Conservation (phyloP, 2,329 filamentous ascomycete species). For the Microdochium nivale region DNA sequence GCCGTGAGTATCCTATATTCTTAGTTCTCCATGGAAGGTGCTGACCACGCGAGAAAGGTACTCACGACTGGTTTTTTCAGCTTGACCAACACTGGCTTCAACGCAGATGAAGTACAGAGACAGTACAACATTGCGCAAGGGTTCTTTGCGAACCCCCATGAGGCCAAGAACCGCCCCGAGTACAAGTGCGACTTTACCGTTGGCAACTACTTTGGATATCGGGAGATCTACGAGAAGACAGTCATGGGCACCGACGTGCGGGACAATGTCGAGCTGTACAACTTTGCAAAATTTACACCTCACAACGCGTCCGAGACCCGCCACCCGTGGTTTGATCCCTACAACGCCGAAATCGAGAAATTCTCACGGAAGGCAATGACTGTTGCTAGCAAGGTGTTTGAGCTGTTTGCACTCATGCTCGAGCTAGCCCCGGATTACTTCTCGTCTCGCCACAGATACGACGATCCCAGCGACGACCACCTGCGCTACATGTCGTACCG, state of each 20-base stretch:
- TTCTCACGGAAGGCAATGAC: conserved; percentile 27
- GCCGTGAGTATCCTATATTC: conserved; percentile 23
- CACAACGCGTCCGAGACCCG: conserved; percentile 24
- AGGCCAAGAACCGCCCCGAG: conserved; percentile 36
- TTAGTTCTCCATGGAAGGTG: background rate
- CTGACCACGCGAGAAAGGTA: conserved; percentile 8
- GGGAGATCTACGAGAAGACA: conserved; percentile 26
- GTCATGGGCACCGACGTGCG: conserved; percentile 16
- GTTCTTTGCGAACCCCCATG: conserved; percentile 39
- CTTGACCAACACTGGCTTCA: conserved; percentile 43
- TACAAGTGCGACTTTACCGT: conserved; percentile 32
- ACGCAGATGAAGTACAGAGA: conserved; percentile 39
- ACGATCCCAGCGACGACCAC: conserved; percentile 42
- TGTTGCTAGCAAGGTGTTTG: conserved; percentile 11
- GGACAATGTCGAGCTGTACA: conserved; percentile 46
- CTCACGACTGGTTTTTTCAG: conserved; percentile 39
- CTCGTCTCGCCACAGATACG: conserved; percentile 40
- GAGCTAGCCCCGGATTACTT: conserved; percentile 45
- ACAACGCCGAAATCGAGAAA: conserved; percentile 37
- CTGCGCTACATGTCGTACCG: conserved; percentile 48
- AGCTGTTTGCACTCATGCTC: conserved; percentile 35
- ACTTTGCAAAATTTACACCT: conserved; percentile 41
- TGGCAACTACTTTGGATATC: conserved; percentile 40
- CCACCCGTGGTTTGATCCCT: conserved; percentile 26
- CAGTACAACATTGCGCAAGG: conserved; percentile 46